Evolutionary conservation across 129 eudicot species (phyloP).

Genomic region (Flaveria bidentis): DNA sequence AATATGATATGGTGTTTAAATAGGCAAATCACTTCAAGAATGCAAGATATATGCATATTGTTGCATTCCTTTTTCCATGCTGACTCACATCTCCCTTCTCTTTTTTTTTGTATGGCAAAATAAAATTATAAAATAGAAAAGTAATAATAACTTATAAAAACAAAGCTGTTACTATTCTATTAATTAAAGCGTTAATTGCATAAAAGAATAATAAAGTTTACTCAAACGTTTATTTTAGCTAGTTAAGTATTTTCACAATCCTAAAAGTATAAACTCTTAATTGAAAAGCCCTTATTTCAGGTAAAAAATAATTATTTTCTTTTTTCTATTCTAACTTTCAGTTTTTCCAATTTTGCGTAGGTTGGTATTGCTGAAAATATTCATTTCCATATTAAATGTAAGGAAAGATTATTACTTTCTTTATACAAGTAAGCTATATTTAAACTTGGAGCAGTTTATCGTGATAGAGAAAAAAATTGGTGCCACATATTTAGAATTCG

Average conservation of each 20-base stretch:
- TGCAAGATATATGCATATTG: conserved; percentile 21
- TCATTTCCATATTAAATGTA: neutral
- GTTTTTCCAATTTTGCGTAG: neutral
- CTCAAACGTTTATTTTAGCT: neutral
- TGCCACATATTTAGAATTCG: no score
- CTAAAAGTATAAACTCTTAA: neutral
- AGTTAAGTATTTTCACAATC: neutral
- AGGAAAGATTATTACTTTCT: neutral
- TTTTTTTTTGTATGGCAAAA: conserved; percentile 5
- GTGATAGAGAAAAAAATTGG: no score
- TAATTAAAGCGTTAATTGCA: neutral
- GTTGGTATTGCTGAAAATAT: neutral
- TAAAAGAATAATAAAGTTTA: neutral
- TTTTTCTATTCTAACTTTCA: neutral
- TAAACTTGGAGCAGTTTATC: neutral
- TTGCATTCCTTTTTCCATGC: conserved; percentile 39
- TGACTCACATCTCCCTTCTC: conserved; percentile 18
- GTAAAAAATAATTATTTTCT: neutral
- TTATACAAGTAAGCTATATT: neutral
- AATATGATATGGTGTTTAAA: conserved; percentile 44
- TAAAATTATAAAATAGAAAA: conserved; percentile 15
- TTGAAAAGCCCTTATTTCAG: neutral
- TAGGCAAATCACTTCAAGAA: conserved; percentile 40
- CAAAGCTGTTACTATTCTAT: neutral
- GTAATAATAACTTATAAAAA: neutral